Conservation (phyloP, 306 rosid species). For the Sphenostylis stenocarpa region DNA sequence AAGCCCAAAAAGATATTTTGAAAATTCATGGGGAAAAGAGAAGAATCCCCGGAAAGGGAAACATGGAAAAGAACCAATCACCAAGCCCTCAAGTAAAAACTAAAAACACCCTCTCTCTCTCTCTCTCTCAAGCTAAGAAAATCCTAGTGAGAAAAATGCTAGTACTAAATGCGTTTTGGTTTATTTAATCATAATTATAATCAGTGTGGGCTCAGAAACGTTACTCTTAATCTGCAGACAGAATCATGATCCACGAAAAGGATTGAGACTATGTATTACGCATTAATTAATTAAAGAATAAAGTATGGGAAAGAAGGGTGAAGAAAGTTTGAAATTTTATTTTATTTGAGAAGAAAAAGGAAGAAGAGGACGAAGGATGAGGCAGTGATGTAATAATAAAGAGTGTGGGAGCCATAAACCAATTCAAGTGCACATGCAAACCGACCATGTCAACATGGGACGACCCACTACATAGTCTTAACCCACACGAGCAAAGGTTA, state of each 20-base stretch:
- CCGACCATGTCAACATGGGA: constrained; percentile 58
- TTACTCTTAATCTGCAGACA: constrained; percentile 55
- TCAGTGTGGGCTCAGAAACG: constrained; percentile 22
- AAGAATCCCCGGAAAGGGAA: constrained; percentile 47
- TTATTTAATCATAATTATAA: constrained; percentile 28
- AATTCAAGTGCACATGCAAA: constrained; percentile 67
- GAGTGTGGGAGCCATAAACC: constrained; percentile 55
- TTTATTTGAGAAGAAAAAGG: background rate
- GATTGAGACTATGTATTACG: constrained; percentile 30
- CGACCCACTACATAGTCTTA: constrained; percentile 36
- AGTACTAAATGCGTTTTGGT: constrained; percentile 1
- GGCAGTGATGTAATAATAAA: constrained; percentile 23
- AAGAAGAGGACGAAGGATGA: background rate
- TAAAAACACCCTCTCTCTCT: background rate
- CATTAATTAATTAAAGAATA: constrained; percentile 3
- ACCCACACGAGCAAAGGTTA: constrained; percentile 14
- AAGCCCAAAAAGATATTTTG: constrained; percentile 70
- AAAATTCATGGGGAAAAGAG: constrained; percentile 55
- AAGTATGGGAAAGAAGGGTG: background rate
- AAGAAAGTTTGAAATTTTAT: background rate
- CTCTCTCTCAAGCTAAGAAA: background rate
- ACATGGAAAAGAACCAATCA: constrained; percentile 50
- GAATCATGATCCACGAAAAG: constrained; percentile 55
- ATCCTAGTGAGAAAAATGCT: background rate
- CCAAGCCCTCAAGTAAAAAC: constrained; percentile 28